Conservation (phyloP, 192 early-diverging fungal genomes). For the Funneliformis mosseae region DNA sequence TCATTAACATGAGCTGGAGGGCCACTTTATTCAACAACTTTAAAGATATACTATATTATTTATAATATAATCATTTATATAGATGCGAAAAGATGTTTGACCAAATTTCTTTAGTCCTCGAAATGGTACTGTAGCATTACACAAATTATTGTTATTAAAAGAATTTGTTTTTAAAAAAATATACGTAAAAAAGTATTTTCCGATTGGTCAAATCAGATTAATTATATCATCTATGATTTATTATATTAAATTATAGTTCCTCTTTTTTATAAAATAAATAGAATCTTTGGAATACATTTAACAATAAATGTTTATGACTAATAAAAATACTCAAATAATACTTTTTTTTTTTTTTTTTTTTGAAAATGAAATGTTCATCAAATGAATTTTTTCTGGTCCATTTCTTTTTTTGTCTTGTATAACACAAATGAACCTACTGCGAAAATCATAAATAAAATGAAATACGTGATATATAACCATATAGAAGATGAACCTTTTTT, state of each 20-base stretch:
- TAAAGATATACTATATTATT: neutral
- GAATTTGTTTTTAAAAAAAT: neutral
- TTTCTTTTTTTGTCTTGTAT: neutral
- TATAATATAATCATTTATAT: neutral
- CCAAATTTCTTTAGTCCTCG: conserved; percentile 80
- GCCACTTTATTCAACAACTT: too few species aligned
- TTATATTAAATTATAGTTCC: too few species aligned
- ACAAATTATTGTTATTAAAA: too few species aligned
- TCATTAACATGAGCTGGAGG: too few species aligned
- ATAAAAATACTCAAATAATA: neutral
- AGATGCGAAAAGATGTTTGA: conserved; percentile 54
- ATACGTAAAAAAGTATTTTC: neutral
- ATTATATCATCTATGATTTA: too few species aligned
- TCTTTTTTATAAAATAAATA: too few species aligned
- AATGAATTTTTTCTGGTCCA: conserved; percentile 26
- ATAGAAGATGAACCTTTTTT: neutral
- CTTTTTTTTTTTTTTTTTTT: too few species aligned
- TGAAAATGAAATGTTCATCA: neutral
- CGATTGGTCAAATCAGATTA: neutral
- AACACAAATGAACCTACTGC: neutral
- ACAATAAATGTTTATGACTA: too few species aligned
- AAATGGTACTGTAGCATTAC: conserved; percentile 81
- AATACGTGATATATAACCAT: neutral
- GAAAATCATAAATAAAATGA: neutral
- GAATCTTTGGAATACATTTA: too few species aligned